Base-by-base conservation (phyloP, 331 rosid genomes). In the Quercus phellos region DNA sequence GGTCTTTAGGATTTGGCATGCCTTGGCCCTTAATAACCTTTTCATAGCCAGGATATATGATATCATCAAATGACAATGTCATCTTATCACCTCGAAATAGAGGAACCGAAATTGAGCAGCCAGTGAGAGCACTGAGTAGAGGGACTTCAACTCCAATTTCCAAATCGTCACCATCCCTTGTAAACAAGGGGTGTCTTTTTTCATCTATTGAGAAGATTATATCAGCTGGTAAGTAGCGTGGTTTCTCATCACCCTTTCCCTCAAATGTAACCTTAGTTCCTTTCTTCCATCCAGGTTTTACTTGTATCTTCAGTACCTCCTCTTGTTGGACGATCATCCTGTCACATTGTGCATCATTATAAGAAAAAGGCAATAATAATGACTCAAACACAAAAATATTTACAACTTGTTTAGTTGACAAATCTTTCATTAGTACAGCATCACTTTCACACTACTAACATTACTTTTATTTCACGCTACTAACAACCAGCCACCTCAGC, bases 161-260 rank as follows among this genome's bases (percentile, higher is more conserved):
- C 88, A 95, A 85, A 72, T 93, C 77, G 56, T 78, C 87, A 1
- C 96, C 97, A 5, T 88, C 89, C 67, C 96, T 89, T 2, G 51
- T 83, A 74, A 77, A 95, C 87, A 91, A 79, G 35, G 84, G 88
- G 76, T 95, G 99, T 51, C 74, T 55, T 82, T 84, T 87, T 75
- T 95, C 99, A 27, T 90, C 96, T 75, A 95, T 90, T n/a, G 59
- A 81, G 80, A 95, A 89, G 70, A 83, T 83, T 82, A 95, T 81
- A 58, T 95, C 97, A 4, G 98, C 94, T 1, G 98, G 99, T 34
- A 93, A 90, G 75, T 78, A 92, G 58, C 98, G 98, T 17, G 94
- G 99, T 85, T 93, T 90, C 87, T 92, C 98, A 51, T 93, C 92
- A 5, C 99, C 99, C 46, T 87, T 92, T 56, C 92, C 97, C 74